phyloP scores from a whole-genome alignment of 306 rosid genomes.

The Cyclanthera cordifolia region DNA sequence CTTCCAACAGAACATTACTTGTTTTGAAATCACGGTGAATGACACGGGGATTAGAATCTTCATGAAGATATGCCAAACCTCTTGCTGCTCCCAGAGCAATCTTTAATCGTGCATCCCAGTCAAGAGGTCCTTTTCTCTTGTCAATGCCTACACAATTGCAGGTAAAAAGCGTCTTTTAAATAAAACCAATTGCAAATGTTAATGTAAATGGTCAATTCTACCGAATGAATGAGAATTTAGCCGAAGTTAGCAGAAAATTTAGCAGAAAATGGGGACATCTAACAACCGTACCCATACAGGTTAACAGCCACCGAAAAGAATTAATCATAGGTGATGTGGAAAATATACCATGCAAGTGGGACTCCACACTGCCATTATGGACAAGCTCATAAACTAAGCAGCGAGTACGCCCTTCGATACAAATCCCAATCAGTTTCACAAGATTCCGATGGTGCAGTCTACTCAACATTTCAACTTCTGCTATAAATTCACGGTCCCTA shows the following conservation, averaged over 20 bases:
- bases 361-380: slow-evolving; percentile 89
- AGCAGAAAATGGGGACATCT: too few relatives aligned
- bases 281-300: neutral
- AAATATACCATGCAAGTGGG: slow-evolving; percentile 84
- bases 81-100: slow-evolving; percentile 95
- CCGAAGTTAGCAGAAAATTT: too few relatives aligned
- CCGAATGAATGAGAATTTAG: too few relatives aligned
- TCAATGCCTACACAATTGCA: slow-evolving; percentile 44
- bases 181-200: neutral
- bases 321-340: slow-evolving; percentile 7
- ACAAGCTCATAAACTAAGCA: slow-evolving; percentile 89
- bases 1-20: slow-evolving; percentile 80
- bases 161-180: neutral
- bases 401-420: slow-evolving; percentile 66
- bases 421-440: slow-evolving; percentile 85
- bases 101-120: slow-evolving; percentile 88
- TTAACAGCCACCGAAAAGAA: too few relatives aligned
- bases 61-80: slow-evolving; percentile 95
- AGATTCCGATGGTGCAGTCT: slow-evolving; percentile 97
- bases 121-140: slow-evolving; percentile 56
- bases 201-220: too few relatives aligned
- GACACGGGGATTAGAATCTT: slow-evolving; percentile 91
- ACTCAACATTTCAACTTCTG: slow-evolving; percentile 87
- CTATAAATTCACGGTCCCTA: slow-evolving; percentile 72
- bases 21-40: slow-evolving; percentile 95